A percentile compares a stretch with the other conserved stretches of the same genome.
Conservation (phyloP, 306 rosid species). For the Delonix regia region DNA sequence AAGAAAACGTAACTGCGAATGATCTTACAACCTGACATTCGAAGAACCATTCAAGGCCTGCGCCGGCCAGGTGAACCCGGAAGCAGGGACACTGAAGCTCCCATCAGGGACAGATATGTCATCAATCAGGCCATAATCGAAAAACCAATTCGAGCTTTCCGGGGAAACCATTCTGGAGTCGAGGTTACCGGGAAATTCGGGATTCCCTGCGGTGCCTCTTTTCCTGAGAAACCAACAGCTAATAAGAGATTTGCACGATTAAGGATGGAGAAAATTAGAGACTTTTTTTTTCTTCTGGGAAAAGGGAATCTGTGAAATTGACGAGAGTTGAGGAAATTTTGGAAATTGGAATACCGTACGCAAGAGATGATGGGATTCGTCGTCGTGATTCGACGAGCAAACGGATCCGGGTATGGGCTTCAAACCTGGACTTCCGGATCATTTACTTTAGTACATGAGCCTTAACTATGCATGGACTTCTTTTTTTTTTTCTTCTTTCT, state of each 20-base stretch:
- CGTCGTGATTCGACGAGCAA: constrained; percentile 18
- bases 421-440: too few species aligned
- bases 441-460: too few species aligned
- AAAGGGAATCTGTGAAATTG: constrained; percentile 18
- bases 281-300: background rate
- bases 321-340: background rate
- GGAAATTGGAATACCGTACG: constrained; percentile 24
- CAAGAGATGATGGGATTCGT: constrained; percentile 32
- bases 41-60: constrained; percentile 56
- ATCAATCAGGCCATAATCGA: constrained; percentile 76
- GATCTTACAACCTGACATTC: constrained; percentile 59
- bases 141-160: constrained; percentile 87
- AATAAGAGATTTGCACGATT: constrained; percentile 25
- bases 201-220: constrained; percentile 28
- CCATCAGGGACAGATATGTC: constrained; percentile 68
- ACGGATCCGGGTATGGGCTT: constrained; percentile 9
- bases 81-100: constrained; percentile 52
- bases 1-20: constrained; percentile 10
- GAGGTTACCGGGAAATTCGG: constrained; percentile 42
- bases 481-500: too few species aligned
- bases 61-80: constrained; percentile 69
- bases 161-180: constrained; percentile 77
- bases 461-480: too few species aligned
- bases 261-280: background rate
- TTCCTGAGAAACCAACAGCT: constrained; percentile 36